Evolutionary conservation across 495 filamentous ascomycete genomes (phyloP).

Genomic region (Amniculicola lignicola): DNA sequence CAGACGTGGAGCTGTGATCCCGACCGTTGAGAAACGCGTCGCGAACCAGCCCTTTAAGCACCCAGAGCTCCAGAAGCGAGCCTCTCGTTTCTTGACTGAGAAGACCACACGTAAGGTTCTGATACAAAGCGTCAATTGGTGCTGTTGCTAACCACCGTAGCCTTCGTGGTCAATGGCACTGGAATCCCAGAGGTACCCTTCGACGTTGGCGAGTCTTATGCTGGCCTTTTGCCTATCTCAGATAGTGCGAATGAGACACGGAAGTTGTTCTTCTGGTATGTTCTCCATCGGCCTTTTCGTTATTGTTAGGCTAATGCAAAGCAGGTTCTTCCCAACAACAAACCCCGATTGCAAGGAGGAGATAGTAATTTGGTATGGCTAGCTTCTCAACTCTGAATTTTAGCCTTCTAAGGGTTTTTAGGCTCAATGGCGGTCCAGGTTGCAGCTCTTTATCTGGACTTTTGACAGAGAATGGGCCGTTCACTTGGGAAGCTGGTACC

Average conservation of each 20-base stretch:
- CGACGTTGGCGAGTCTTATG: slow-evolving; percentile 73
- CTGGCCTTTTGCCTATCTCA: slow-evolving; percentile 70
- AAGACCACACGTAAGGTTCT: slow-evolving; percentile 22
- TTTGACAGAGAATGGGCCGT: slow-evolving; percentile 73
- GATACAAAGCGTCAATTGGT: neutral
- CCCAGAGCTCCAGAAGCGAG: slow-evolving; percentile 26
- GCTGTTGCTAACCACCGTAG: slow-evolving; percentile 30
- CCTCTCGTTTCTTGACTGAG: slow-evolving; percentile 19
- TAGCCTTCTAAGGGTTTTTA: neutral
- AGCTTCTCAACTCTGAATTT: neutral
- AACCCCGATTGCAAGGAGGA: slow-evolving; percentile 19
- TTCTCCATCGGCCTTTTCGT: neutral
- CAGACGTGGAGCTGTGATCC: slow-evolving; percentile 7
- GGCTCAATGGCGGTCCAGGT: slow-evolving; percentile 48
- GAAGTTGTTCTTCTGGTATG: slow-evolving; percentile 69
- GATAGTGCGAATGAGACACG: slow-evolving; percentile 50
- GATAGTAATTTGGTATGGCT: slow-evolving; percentile 27
- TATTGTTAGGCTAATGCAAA: neutral
- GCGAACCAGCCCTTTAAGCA: slow-evolving; percentile 22
- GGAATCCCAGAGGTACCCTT: slow-evolving; percentile 70
- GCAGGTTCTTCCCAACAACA: slow-evolving; percentile 33
- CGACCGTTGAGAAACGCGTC: slow-evolving; percentile 21
- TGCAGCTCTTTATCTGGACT: slow-evolving; percentile 68
- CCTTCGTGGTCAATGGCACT: slow-evolving; percentile 64
- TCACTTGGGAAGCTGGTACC: slow-evolving; percentile 59